A percentile compares a stretch with the other conserved stretches of the same genome.
Conservation (phyloP, 2,329 filamentous ascomycete species). For the Colletotrichum sp. region DNA sequence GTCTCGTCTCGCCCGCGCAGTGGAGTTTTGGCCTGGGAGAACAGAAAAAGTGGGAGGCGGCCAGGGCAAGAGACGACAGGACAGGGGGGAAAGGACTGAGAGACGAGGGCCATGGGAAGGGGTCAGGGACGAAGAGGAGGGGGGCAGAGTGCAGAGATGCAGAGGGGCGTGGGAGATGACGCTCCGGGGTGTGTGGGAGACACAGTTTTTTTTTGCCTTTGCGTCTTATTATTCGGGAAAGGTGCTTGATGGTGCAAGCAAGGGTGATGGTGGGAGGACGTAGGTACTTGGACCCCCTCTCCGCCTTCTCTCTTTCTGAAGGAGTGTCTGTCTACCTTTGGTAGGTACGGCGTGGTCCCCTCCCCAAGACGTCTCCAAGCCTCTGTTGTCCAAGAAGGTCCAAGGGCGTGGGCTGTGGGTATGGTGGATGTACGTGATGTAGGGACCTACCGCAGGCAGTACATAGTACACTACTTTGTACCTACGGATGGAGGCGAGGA, state of each 20-base stretch:
- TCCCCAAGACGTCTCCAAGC: not conserved
- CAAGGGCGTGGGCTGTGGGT: not conserved
- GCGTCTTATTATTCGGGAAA: slow-evolving; percentile 17
- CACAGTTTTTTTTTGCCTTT: slow-evolving; percentile 9
- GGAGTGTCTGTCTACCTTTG: not conserved
- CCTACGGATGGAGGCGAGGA: not conserved
- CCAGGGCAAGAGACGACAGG: slow-evolving; percentile 16
- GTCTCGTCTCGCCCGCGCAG: slow-evolving; percentile 11
- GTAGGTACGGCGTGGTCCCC: not conserved
- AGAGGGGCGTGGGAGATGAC: slow-evolving; percentile 19
- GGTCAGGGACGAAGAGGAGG: not conserved
- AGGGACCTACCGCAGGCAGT: not conserved
- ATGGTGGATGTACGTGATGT: not conserved
- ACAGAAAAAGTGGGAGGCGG: not conserved
- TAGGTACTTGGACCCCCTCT: not conserved
- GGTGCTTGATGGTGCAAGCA: slow-evolving; percentile 14
- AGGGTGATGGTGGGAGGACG: slow-evolving; percentile 11
- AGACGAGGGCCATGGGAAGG: not conserved
- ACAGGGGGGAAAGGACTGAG: not conserved
- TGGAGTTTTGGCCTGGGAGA: slow-evolving; percentile 14
- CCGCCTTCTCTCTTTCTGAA: not conserved
- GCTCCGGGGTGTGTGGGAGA: slow-evolving; percentile 4
- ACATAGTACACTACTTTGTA: not conserved
- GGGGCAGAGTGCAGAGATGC: slow-evolving; percentile 5
- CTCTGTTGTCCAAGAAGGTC: not conserved